Percentiles rank a stretch among this genome's conserved stretches.
phyloP scores from a whole-genome alignment of 2,329 filamentous ascomycete genomes.

The Cercospora beticola region DNA sequence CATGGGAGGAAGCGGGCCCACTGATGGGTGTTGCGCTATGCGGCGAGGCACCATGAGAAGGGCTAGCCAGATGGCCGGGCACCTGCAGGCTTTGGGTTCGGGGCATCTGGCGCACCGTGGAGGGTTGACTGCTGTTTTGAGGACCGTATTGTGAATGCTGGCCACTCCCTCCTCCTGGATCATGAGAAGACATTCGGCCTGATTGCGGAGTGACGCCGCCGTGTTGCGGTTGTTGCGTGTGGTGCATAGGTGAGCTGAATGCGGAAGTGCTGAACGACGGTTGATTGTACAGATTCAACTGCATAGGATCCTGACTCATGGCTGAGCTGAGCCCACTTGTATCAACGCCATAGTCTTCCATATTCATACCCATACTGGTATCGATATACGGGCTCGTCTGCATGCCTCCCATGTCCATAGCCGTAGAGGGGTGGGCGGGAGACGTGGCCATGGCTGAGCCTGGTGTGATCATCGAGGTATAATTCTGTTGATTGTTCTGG shows the following conservation, averaged over 20 bases:
- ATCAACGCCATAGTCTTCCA: slow-evolving; percentile 42
- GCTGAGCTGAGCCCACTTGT: slow-evolving; percentile 27
- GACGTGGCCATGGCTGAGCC: slow-evolving; percentile 46
- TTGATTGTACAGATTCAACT: slow-evolving; percentile 42
- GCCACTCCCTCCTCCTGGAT: slow-evolving; percentile 28
- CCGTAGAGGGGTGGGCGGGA: slow-evolving; percentile 40
- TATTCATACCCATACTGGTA: slow-evolving; percentile 42
- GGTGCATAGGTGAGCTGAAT: slow-evolving; percentile 44
- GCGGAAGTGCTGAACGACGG: slow-evolving; percentile 42
- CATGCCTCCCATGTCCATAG: slow-evolving; percentile 45
- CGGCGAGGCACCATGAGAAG: slow-evolving; percentile 25
- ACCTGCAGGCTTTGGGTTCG: slow-evolving; percentile 32
- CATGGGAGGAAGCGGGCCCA: slow-evolving; percentile 5
- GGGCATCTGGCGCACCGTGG: slow-evolving; percentile 27
- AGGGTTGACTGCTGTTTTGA: slow-evolving; percentile 17
- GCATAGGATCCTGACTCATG: slow-evolving; percentile 28
- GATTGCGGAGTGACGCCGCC: slow-evolving; percentile 33
- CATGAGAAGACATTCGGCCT: slow-evolving; percentile 32
- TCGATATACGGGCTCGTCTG: slow-evolving; percentile 44
- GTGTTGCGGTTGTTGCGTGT: slow-evolving; percentile 15
- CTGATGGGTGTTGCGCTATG: slow-evolving; percentile 19
- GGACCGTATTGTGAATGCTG: slow-evolving; percentile 34
- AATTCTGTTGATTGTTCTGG: slow-evolving; percentile 36
- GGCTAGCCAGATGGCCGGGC: slow-evolving; percentile 25
- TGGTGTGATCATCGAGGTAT: slow-evolving; percentile 39